Evolutionary conservation across 2,329 filamentous ascomycete species (phyloP).

Genomic region (Trichoderma afroharzianum): DNA sequence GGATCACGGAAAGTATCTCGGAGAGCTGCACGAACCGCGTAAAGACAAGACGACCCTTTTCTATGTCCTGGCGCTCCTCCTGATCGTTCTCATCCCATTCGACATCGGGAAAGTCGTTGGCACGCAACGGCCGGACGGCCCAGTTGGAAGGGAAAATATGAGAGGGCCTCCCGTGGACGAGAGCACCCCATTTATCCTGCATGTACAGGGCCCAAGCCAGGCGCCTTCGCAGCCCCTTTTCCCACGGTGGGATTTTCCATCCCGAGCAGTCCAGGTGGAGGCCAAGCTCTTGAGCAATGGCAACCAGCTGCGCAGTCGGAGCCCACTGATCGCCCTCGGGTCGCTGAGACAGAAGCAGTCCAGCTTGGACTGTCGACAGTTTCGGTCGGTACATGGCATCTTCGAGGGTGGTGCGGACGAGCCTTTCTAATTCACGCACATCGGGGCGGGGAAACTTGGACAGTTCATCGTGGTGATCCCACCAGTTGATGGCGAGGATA

Average conservation of each 20-base stretch:
- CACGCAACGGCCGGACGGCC: conserved; percentile 65
- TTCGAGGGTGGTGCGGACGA: conserved; percentile 68
- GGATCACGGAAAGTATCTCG: conserved; percentile 72
- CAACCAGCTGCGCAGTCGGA: conserved; percentile 81
- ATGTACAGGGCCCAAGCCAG: conserved; percentile 90
- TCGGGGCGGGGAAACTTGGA: conserved; percentile 65
- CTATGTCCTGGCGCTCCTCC: conserved; percentile 62
- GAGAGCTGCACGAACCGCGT: conserved; percentile 72
- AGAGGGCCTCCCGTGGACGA: conserved; percentile 81
- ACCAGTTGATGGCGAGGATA: conserved; percentile 83
- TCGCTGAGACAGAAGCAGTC: conserved; percentile 68
- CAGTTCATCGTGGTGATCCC: conserved; percentile 69
- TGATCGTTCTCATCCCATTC: conserved; percentile 60
- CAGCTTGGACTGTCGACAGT: conserved; percentile 74
- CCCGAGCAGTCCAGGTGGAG: conserved; percentile 81
- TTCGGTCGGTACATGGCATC: conserved; percentile 80
- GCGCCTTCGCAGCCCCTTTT: conserved; percentile 77
- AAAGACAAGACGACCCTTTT: conserved; percentile 67
- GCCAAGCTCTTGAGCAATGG: conserved; percentile 81
- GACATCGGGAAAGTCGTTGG: conserved; percentile 69
- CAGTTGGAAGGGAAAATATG: conserved; percentile 68
- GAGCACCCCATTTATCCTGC: conserved; percentile 87
- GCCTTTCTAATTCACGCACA: conserved; percentile 66
- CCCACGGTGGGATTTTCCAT: conserved; percentile 88
- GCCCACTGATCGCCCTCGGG: conserved; percentile 79